Evolutionary conservation across 2,329 filamentous ascomycete species (phyloP).

Genomic region (Teratosphaeria zuluensis): DNA sequence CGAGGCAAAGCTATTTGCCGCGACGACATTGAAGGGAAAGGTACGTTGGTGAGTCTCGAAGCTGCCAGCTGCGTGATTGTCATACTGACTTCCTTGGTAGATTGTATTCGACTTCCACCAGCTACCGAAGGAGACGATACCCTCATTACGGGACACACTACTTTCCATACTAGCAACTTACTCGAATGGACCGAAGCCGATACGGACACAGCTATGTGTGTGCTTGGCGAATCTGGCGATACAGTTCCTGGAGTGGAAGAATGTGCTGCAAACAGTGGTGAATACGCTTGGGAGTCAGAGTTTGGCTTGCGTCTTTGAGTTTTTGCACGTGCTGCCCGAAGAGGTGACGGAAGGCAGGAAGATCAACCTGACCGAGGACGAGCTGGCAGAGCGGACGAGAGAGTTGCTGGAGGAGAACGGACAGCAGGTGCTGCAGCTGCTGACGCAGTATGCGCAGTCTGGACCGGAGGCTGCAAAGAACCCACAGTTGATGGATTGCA

Average conservation of each 20-base stretch:
- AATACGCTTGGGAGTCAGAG: constrained; percentile 67
- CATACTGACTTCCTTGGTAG: constrained; percentile 37
- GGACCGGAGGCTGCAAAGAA: constrained; percentile 82
- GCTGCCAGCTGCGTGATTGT: not conserved
- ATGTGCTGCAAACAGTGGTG: constrained; percentile 76
- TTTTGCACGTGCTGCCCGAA: constrained; percentile 91
- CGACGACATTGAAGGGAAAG: constrained; percentile 96
- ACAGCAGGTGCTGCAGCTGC: constrained; percentile 71
- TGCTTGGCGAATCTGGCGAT: constrained; percentile 91
- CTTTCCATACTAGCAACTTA: constrained; percentile 72
- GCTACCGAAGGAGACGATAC: constrained; percentile 64
- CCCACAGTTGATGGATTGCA: constrained; percentile 84
- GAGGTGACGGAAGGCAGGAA: constrained; percentile 99
- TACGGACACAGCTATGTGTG: constrained; percentile 82
- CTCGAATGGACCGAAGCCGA: constrained; percentile 66
- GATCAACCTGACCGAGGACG: constrained; percentile 98
- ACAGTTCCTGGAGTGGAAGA: constrained; percentile 92
- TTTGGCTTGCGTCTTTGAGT: constrained; percentile 84
- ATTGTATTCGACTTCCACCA: constrained; percentile 95
- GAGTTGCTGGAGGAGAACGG: constrained; percentile 89
- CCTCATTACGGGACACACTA: constrained; percentile 72
- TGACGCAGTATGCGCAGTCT: constrained; percentile 85
- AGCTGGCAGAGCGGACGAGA: constrained; percentile 72
- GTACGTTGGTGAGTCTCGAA: constrained; percentile 39
- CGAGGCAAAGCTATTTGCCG: constrained; percentile 88